Evolutionary conservation across 768 basidiomycete species (phyloP), one percentile per base, ranked within the genome.

Genomic region (Russula griseocarnosa): DNA sequence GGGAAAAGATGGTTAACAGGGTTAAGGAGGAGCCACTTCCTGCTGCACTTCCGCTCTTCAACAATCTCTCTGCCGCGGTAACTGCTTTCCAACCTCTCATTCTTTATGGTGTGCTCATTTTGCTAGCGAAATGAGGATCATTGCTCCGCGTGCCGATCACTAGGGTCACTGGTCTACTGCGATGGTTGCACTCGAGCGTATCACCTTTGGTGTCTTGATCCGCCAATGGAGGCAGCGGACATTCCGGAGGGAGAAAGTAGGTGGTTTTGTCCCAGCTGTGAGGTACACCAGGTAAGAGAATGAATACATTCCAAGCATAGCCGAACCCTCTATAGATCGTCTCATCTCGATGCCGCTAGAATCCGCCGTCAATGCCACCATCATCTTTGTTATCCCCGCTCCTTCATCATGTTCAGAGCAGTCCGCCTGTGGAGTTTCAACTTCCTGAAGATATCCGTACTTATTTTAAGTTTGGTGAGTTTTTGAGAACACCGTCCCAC

Each of bases 141-240:
- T 71, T 93, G 90, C 72, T 92, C 90, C 66, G 83, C 90, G 20
- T 93, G 90, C 73, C 86, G 87, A 70, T 91, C 87, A 13, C 71
- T 80, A 68, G 96, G 96, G 54, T 84, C 89, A 50, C 81, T 98
- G 65, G 84, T 99, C 22, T 98, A 97, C 74, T 99, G 97, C 75
- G 97, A 98, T 74, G 94, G 95, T 22, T 99, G 97, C 73, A 92
- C 96, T 40, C 79, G 89, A 67, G 93, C 94, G 8, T 99, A 97
- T 75, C 97, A 99, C 76, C 86, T 98, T 65, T 87, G 90, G 83
- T 99, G 97, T 75, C 82, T 99, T 68, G 90, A 99, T 74, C 97
- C 97, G 58, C 97, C 97, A 24, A 83, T 98, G 79, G 91, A 94
- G 66, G 79, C 86, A 55, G 81, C 88, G 66, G 93, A 97, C 74